Conservation (phyloP, 306 rosid genomes). For the Pyrus bretschneideri region DNA sequence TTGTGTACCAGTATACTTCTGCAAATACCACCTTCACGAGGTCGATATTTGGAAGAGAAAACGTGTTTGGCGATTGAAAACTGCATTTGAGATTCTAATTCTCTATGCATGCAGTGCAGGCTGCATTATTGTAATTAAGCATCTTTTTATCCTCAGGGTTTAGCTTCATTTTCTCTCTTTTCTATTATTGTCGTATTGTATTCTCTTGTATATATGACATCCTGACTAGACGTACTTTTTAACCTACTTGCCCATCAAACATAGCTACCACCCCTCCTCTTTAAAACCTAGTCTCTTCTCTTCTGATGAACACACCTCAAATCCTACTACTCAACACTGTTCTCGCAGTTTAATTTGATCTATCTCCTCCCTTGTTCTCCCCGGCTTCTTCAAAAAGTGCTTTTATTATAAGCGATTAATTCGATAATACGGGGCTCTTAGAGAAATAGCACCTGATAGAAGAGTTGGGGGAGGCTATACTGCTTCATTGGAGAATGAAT, state of each 20-base stretch:
- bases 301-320: background rate
- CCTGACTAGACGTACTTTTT: conserved; percentile 30
- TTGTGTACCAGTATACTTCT: background rate
- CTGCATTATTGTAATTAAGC: conserved; percentile 56
- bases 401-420: background rate
- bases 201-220: conserved; percentile 29
- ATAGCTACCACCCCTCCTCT: conserved; percentile 12
- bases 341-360: background rate
- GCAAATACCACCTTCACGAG: background rate
- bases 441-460: background rate
- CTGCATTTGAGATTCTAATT: conserved; percentile 48
- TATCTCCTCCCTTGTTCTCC: background rate
- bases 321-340: background rate
- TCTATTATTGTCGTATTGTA: conserved; percentile 42
- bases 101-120: conserved; percentile 25
- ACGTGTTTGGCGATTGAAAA: conserved; percentile 17
- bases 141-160: conserved; percentile 44
- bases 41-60: background rate
- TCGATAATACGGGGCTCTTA: background rate
- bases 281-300: conserved; percentile 26
- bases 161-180: conserved; percentile 17
- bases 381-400: background rate
- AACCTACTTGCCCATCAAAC: conserved; percentile 22
- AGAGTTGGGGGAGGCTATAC: background rate
- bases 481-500: conserved; percentile 41